Evolutionary conservation across 2,329 filamentous ascomycete genomes (phyloP).

Genomic region (Penicillium sp.): DNA sequence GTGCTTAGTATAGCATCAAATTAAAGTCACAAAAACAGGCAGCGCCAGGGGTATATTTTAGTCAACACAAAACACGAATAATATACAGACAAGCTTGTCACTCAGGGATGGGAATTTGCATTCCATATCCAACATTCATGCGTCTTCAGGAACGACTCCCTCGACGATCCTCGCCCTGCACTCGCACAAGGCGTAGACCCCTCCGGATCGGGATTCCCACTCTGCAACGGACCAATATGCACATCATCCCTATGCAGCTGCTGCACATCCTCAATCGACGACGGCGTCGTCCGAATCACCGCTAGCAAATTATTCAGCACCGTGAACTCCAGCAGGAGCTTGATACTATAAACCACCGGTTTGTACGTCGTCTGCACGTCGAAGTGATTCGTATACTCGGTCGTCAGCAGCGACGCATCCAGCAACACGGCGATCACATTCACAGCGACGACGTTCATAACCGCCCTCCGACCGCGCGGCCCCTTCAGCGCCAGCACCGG

Average conservation of each 20-base stretch:
- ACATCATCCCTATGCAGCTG: slow-evolving; percentile 5
- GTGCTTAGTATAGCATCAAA: too few species aligned
- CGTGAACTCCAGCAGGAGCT: slow-evolving; percentile 54
- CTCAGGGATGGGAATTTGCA: background rate
- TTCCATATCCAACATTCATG: background rate
- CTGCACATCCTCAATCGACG: slow-evolving; percentile 10
- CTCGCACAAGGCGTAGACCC: background rate
- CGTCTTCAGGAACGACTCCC: background rate
- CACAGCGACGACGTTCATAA: slow-evolving; percentile 32
- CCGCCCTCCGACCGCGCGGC: slow-evolving; percentile 10
- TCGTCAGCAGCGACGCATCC: slow-evolving; percentile 41
- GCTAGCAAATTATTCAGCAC: slow-evolving; percentile 49
- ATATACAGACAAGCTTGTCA: background rate
- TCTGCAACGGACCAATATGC: slow-evolving; percentile 12
- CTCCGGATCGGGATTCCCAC: slow-evolving; percentile 5
- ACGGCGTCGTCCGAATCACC: slow-evolving; percentile 14
- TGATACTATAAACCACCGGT: slow-evolving; percentile 31
- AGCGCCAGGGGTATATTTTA: background rate
- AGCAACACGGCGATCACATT: slow-evolving; percentile 47
- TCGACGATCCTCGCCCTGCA: background rate
- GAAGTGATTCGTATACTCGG: slow-evolving; percentile 39
- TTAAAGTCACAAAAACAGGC: background rate
- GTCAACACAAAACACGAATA: background rate
- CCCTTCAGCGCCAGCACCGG: slow-evolving; percentile 17
- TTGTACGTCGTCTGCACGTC: slow-evolving; percentile 38